phyloP scores from a whole-genome alignment of 345 rosid species.

The Eutrema heterophyllum region DNA sequence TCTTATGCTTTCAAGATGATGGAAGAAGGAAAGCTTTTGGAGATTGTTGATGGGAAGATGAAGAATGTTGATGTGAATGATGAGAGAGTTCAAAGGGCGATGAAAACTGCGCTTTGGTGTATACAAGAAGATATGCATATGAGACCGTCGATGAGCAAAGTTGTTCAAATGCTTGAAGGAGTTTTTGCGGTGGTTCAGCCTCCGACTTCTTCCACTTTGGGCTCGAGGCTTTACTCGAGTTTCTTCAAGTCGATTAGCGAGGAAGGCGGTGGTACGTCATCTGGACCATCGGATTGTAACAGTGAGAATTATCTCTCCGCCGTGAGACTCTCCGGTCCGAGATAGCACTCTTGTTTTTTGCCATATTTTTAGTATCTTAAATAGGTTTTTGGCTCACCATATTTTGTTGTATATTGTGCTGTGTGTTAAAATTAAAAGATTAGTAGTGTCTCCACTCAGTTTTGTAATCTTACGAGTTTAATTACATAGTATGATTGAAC shows the following conservation, averaged over 20 bases:
- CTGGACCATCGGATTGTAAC: conserved; percentile 68
- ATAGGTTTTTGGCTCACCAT: conserved; percentile 23
- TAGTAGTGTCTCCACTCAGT: not conserved
- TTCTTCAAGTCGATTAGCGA: conserved; percentile 45
- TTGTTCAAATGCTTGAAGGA: conserved; percentile 96
- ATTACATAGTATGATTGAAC: not conserved
- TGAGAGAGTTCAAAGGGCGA: conserved; percentile 44
- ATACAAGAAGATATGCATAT: conserved; percentile 81
- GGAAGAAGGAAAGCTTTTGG: conserved; percentile 73
- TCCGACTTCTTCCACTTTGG: conserved; percentile 60
- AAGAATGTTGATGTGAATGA: conserved; percentile 36
- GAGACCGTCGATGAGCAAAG: conserved; percentile 84
- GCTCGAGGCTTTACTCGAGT: conserved; percentile 48
- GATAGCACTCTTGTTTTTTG: conserved; percentile 39
- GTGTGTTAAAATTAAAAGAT: not conserved
- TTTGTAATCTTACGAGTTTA: conserved; percentile 9
- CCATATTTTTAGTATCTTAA: not conserved
- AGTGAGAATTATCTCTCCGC: conserved; percentile 70
- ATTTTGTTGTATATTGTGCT: conserved; percentile 20
- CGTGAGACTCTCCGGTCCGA: conserved; percentile 86
- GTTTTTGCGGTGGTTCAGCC: conserved; percentile 54
- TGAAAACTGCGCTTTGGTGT: conserved; percentile 90
- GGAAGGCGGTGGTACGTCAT: conserved; percentile 67
- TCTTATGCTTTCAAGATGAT: conserved; percentile 86
- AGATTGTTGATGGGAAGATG: conserved; percentile 62